Conservation (phyloP, 139 green algal genomes). For the Ulvella scutata region DNA sequence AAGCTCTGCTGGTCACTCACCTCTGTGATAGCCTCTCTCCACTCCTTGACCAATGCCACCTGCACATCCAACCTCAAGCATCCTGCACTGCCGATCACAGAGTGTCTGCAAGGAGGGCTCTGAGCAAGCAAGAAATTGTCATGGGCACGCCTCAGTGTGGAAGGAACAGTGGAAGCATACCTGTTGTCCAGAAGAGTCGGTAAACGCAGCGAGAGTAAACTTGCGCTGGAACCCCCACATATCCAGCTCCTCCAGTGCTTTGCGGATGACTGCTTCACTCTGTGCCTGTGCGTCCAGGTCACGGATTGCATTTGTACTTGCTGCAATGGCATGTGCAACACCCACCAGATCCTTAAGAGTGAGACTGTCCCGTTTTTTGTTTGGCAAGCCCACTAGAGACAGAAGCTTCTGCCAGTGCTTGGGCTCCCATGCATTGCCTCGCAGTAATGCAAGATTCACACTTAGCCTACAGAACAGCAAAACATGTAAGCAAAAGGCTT, state of each 20-base stretch:
- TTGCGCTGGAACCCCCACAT: constrained; percentile 51
- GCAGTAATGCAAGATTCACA: not conserved
- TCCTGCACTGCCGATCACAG: no score
- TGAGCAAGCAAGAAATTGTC: no score
- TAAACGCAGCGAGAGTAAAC: constrained; percentile 33
- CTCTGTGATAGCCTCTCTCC: constrained; percentile 61
- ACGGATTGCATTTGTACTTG: not conserved
- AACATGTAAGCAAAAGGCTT: no score
- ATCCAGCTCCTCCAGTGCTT: constrained; percentile 62
- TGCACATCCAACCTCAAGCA: not conserved
- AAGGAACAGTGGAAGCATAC: not conserved
- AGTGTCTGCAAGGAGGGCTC: no score
- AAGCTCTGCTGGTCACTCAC: constrained; percentile 62
- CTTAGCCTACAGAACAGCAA: no score
- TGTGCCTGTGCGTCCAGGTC: constrained; percentile 29
- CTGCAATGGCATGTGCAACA: not conserved
- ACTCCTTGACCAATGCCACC: constrained; percentile 62
- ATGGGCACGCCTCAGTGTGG: no score
- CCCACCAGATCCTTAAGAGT: not conserved
- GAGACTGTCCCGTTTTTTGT: not conserved
- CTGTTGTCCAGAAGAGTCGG: not conserved
- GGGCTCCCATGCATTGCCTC: not conserved
- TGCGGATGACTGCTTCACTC: constrained; percentile 53
- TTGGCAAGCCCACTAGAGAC: not conserved
- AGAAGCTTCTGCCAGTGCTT: not conserved